Conservation (phyloP, 139 green algal species). For the Chlorella sp. region DNA sequence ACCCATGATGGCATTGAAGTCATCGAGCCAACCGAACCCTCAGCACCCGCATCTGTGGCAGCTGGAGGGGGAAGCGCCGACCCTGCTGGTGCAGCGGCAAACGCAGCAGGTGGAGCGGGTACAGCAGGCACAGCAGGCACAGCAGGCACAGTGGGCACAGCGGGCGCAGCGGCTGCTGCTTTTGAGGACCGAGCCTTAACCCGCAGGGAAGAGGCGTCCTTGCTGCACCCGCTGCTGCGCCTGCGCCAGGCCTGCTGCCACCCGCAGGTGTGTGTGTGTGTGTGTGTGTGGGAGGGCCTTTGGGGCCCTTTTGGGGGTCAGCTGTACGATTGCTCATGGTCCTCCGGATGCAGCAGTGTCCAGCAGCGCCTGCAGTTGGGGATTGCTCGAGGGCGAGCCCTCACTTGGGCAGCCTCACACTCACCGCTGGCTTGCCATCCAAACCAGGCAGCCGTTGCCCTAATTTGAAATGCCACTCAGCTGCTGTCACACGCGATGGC, state of each 20-base stretch:
- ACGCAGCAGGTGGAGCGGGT: slow-evolving; percentile 21
- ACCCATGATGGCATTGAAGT: background rate
- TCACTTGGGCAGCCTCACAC: too few relatives aligned
- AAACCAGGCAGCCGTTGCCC: too few relatives aligned
- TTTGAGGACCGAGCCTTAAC: slow-evolving; percentile 57
- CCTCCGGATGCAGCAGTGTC: too few relatives aligned
- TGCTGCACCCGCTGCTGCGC: slow-evolving; percentile 78
- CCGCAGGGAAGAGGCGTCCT: slow-evolving; percentile 55
- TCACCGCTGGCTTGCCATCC: too few relatives aligned
- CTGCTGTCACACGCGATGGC: too few relatives aligned
- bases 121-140: slow-evolving; percentile 4
- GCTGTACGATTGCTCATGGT: too few relatives aligned
- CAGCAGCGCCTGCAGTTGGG: too few relatives aligned
- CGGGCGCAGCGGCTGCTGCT: background rate
- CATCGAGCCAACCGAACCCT: background rate
- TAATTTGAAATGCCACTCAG: too few relatives aligned
- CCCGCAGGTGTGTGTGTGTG: slow-evolving; percentile 81
- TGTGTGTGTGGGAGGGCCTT: too few relatives aligned
- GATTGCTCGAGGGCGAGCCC: too few relatives aligned
- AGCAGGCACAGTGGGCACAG: background rate
- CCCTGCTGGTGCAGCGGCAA: too few relatives aligned
- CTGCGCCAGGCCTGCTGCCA: slow-evolving; percentile 94
- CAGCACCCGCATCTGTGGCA: background rate
- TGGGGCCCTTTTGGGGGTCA: too few relatives aligned
- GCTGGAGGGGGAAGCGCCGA: background rate